Evolutionary conservation across 805 yeast genomes (phyloP).

Genomic region (Starmerella floricola): DNA sequence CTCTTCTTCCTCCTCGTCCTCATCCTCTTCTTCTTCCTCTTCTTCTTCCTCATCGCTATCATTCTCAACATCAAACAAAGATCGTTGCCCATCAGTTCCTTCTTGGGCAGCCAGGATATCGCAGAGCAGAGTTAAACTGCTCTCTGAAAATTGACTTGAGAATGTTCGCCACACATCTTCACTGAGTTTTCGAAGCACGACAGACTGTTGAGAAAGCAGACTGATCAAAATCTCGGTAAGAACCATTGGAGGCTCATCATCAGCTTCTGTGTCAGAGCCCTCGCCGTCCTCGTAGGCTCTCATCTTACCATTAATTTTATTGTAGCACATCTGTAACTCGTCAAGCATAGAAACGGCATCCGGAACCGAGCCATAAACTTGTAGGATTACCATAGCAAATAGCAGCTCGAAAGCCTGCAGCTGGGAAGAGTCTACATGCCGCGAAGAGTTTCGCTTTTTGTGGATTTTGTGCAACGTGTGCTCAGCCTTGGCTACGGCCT

Average conservation of each 20-base stretch:
- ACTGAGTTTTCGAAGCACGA: constrained; percentile 46
- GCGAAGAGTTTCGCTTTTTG: constrained; percentile 29
- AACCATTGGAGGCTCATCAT: constrained; percentile 37
- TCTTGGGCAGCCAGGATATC: constrained; percentile 57
- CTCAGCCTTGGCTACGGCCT: constrained; percentile 39
- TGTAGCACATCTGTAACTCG: constrained; percentile 56
- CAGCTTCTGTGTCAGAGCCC: constrained; percentile 30
- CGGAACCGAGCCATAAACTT: constrained; percentile 56
- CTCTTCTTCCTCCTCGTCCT: constrained; percentile 22
- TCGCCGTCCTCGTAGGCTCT: constrained; percentile 27
- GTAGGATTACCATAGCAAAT: constrained; percentile 63
- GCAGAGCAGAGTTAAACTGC: constrained; percentile 39
- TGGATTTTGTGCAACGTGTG: constrained; percentile 37
- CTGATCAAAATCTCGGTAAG: constrained; percentile 49
- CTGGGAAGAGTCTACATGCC: constrained; percentile 33
- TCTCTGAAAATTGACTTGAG: constrained; percentile 34
- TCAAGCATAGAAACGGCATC: constrained; percentile 66
- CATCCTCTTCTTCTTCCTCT: constrained; percentile 35
- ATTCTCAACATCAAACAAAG: constrained; percentile 55
- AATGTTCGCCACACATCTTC: constrained; percentile 47
- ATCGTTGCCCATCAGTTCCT: constrained; percentile 66
- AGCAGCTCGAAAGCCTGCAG: constrained; percentile 61
- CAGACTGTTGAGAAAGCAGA: constrained; percentile 44
- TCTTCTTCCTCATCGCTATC: constrained; percentile 31
- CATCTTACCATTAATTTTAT: constrained; percentile 31